A percentile compares a stretch with the other conserved stretches of the same genome.
These are phyloP conservation scores for Coemansia sp. DNA, from an alignment of 371 early-diverging fungal genomes.

Conservation along the genomic window DNA sequence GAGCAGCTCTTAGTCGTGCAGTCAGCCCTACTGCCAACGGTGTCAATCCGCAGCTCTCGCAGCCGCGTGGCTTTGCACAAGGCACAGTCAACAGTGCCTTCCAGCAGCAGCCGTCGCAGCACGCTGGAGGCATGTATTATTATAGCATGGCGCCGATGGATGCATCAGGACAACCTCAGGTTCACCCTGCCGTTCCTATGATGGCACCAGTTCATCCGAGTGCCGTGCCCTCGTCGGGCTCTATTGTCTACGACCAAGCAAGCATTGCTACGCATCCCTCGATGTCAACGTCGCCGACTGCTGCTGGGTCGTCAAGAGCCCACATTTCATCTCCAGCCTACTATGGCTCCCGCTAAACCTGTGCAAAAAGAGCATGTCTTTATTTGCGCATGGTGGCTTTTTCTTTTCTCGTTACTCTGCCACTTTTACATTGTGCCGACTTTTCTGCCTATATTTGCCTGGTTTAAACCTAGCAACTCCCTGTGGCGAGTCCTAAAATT, in stretches of 20 bases:
- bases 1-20: constrained; percentile 28
- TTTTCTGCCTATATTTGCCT: not conserved
- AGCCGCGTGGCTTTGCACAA: constrained; percentile 1
- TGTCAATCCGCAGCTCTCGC: constrained; percentile 5
- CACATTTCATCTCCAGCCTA: not conserved
- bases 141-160: constrained; percentile 37
- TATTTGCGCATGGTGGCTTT: not conserved
- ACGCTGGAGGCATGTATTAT: constrained; percentile 30
- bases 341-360: not conserved
- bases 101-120: constrained; percentile 22
- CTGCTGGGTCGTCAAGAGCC: constrained; percentile 2
- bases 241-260: constrained; percentile 1
- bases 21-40: constrained; percentile 27
- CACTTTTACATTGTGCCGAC: not conserved
- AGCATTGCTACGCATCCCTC: not conserved
- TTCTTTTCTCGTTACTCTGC: not conserved
- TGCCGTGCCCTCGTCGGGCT: not conserved
- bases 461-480: not conserved
- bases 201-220: constrained; percentile 18
- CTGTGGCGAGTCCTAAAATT: not conserved
- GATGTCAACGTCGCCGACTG: not conserved
- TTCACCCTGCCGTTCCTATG: constrained; percentile 17
- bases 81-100: constrained; percentile 8
- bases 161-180: constrained; percentile 8
- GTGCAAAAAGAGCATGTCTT: not conserved